A percentile compares a stretch with the other conserved stretches of the same genome.
phyloP scores from a whole-genome alignment of 352 stramenopile genomes.

The Achlya hypogyna region DNA sequence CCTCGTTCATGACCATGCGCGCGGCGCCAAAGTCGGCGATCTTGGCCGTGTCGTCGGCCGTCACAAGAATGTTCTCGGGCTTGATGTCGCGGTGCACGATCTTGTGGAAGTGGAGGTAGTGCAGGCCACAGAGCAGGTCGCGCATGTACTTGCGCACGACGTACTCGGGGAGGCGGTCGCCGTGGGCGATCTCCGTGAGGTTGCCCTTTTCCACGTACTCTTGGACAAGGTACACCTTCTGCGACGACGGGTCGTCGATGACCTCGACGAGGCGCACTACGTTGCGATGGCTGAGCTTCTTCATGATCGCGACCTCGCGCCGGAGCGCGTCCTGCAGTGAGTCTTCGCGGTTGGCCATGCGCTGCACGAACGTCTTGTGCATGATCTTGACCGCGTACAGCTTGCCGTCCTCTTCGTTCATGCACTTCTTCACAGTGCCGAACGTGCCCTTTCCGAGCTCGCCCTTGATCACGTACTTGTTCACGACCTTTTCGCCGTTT shows the following conservation, averaged over 20 bases:
- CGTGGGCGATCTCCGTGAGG: constrained; percentile 79
- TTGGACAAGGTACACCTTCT: constrained; percentile 94
- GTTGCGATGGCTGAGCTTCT: constrained; percentile 90
- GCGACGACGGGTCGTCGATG: constrained; percentile 88
- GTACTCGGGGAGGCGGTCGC: constrained; percentile 50
- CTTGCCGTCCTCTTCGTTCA: constrained; percentile 66
- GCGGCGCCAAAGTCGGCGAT: constrained; percentile 87
- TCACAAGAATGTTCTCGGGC: constrained; percentile 82
- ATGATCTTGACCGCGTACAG: constrained; percentile 87
- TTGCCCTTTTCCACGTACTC: constrained; percentile 91
- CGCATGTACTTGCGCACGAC: constrained; percentile 81
- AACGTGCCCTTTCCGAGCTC: constrained; percentile 87
- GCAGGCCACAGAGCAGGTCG: constrained; percentile 79
- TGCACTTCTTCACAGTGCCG: constrained; percentile 74
- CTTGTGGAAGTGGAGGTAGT: constrained; percentile 91
- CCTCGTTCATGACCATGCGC: constrained; percentile 87
- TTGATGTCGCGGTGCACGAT: constrained; percentile 92
- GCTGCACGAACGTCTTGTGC: constrained; percentile 85
- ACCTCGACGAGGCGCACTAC: constrained; percentile 91
- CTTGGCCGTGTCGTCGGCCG: constrained; percentile 72
- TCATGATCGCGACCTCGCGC: constrained; percentile 94
- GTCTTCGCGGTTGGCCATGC: constrained; percentile 79
- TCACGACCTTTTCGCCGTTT: constrained; percentile 83
- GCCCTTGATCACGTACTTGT: constrained; percentile 91
- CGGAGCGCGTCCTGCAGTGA: constrained; percentile 73